phyloP scores from a whole-genome alignment of 1,284 basidiomycete genomes.

The Sanguinoderma infundibulare region DNA sequence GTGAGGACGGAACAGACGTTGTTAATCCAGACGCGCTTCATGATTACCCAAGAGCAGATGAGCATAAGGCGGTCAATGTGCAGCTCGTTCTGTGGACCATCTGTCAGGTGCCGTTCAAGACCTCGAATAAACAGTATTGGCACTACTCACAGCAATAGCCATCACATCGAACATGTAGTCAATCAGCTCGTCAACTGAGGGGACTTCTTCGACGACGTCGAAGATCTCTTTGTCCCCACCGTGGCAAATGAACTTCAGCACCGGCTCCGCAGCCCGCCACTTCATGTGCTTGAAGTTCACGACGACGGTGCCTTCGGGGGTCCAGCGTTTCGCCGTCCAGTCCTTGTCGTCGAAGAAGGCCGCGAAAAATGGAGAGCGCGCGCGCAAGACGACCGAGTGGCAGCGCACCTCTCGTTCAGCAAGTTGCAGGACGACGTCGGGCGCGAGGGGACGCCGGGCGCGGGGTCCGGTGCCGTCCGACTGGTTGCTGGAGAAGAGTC shows the following conservation, averaged over 20 bases:
- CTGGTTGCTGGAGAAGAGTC: constrained; percentile 41
- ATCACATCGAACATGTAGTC: constrained; percentile 91
- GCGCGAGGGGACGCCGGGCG: constrained; percentile 38
- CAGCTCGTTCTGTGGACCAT: constrained; percentile 74
- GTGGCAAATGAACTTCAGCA: constrained; percentile 82
- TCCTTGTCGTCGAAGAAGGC: constrained; percentile 86
- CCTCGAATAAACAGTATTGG: constrained; percentile 16
- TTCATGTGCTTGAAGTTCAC: constrained; percentile 78
- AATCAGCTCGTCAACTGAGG: constrained; percentile 77
- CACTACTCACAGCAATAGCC: constrained; percentile 75
- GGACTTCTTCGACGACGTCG: constrained; percentile 66
- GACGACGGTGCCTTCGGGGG: constrained; percentile 56
- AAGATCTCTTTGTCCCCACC: constrained; percentile 81
- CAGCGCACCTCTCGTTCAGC: constrained; percentile 71
- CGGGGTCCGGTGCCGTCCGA: constrained; percentile 2
- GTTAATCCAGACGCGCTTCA: constrained; percentile 71
- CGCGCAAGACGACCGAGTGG: constrained; percentile 80
- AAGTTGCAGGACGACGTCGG: constrained; percentile 81
- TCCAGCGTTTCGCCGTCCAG: constrained; percentile 77
- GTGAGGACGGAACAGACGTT: constrained; percentile 85
- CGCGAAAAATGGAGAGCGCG: constrained; percentile 86
- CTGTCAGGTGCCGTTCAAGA: background rate
- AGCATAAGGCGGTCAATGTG: constrained; percentile 86
- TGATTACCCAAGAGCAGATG: constrained; percentile 79
- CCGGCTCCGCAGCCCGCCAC: constrained; percentile 80